Evolutionary conservation across 495 filamentous ascomycete species (phyloP).

Genomic region (Glonium stellatum): DNA sequence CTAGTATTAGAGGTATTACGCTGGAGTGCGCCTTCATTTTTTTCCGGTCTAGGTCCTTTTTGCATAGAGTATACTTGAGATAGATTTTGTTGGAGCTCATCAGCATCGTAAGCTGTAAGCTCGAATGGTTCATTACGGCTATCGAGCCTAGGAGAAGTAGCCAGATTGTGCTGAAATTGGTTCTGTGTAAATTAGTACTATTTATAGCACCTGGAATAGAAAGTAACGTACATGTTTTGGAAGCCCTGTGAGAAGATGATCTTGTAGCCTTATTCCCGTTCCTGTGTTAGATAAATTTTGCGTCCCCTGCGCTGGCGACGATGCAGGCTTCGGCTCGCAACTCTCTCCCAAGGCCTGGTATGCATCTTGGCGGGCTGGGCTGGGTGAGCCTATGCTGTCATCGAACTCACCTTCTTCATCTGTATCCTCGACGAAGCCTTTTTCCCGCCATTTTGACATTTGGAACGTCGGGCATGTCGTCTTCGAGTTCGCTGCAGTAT

Average conservation of each 20-base stretch:
- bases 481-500: not conserved
- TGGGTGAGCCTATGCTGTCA: not conserved
- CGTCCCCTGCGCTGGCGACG: not conserved
- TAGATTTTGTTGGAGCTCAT: not conserved
- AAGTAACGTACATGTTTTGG: not conserved
- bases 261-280: not conserved
- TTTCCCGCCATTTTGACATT: slow-evolving; percentile 27
- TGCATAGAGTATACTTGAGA: not conserved
- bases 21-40: not conserved
- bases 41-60: too few species aligned
- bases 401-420: slow-evolving; percentile 28
- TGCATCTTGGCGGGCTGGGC: not conserved
- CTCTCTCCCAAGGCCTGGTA: not conserved
- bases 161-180: not conserved
- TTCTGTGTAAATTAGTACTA: not conserved
- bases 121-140: not conserved
- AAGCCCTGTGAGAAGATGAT: not conserved
- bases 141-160: not conserved
- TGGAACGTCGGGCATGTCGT: slow-evolving; percentile 18
- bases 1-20: not conserved
- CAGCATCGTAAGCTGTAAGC: not conserved
- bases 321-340: not conserved
- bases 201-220: not conserved
- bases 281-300: not conserved
- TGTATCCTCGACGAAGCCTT: slow-evolving; percentile 25